Percentiles rank a stretch among this genome's conserved stretches.
Conservation (phyloP, 2,329 filamentous ascomycete genomes). For the Colletotrichum tanaceti region DNA sequence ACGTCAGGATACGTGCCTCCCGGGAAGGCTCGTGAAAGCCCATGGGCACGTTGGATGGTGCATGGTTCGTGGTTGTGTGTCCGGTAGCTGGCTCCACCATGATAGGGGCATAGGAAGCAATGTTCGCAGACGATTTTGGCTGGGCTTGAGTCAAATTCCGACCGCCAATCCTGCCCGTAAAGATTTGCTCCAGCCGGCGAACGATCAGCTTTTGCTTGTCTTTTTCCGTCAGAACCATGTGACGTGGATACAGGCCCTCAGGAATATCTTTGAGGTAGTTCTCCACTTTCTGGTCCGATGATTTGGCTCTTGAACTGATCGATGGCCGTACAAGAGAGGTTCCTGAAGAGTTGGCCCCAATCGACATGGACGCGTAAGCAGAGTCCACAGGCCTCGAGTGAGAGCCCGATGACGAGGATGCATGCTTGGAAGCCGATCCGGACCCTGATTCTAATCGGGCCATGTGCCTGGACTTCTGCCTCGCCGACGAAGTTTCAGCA, state of each 20-base stretch:
- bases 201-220: conserved; percentile 83
- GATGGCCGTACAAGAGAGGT: conserved; percentile 54
- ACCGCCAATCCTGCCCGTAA: conserved; percentile 74
- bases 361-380: conserved; percentile 76
- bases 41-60: conserved; percentile 45
- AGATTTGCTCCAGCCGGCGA: conserved; percentile 80
- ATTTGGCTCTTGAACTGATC: conserved; percentile 52
- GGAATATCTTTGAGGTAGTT: conserved; percentile 80
- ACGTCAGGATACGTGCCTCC: conserved; percentile 61
- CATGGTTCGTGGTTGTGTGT: conserved; percentile 49
- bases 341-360: conserved; percentile 58
- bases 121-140: conserved; percentile 41
- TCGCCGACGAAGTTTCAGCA: conserved; percentile 63
- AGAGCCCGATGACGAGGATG: conserved; percentile 64
- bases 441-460: conserved; percentile 56
- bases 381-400: conserved; percentile 68
- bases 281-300: conserved; percentile 71
- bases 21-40: conserved; percentile 51
- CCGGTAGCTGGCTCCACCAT: conserved; percentile 47
- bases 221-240: conserved; percentile 74
- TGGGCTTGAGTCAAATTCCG: conserved; percentile 51
- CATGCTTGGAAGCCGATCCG: conserved; percentile 61
- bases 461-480: conserved; percentile 56
- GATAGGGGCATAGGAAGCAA: conserved; percentile 40
- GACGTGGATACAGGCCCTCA: conserved; percentile 72